phyloP scores from a whole-genome alignment of 768 basidiomycete species.

The Chlorophyllum brunneum region DNA sequence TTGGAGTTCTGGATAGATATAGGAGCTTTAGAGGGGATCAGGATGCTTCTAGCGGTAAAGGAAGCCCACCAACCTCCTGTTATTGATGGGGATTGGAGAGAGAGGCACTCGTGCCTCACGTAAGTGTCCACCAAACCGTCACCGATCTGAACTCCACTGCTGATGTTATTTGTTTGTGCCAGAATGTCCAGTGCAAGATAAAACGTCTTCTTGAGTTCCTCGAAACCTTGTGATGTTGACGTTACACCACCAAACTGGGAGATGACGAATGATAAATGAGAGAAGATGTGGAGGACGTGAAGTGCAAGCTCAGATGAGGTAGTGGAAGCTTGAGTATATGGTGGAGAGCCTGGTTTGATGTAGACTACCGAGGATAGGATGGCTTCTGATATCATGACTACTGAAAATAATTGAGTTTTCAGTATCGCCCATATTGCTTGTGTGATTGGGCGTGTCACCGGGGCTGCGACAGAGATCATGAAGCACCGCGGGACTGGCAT shows the following conservation, averaged over 20 bases:
- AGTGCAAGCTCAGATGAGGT: constrained; percentile 50
- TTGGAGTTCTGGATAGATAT: constrained; percentile 28
- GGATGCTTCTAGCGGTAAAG: background rate
- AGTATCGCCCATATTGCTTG: constrained; percentile 62
- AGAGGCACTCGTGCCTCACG: constrained; percentile 24
- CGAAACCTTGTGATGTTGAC: constrained; percentile 53
- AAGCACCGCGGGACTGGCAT: constrained; percentile 1
- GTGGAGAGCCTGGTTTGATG: constrained; percentile 30
- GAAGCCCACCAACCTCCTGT: constrained; percentile 19
- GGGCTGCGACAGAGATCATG: constrained; percentile 26
- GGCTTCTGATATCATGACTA: constrained; percentile 64
- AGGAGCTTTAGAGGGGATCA: constrained; percentile 9
- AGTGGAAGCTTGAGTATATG: constrained; percentile 19
- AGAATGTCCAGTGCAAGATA: constrained; percentile 78
- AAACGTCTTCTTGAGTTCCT: constrained; percentile 70
- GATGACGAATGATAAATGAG: constrained; percentile 71
- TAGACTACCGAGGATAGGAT: constrained; percentile 54
- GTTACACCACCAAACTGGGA: constrained; percentile 77
- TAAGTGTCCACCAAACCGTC: constrained; percentile 24
- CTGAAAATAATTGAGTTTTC: constrained; percentile 75
- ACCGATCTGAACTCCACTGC: constrained; percentile 7
- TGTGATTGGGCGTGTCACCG: constrained; percentile 39
- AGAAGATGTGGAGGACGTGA: constrained; percentile 52
- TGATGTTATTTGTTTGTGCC: constrained; percentile 31
- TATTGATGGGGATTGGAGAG: constrained; percentile 19